phyloP scores from a whole-genome alignment of 148 eudicot genomes.

The Camellia granthamiana region DNA sequence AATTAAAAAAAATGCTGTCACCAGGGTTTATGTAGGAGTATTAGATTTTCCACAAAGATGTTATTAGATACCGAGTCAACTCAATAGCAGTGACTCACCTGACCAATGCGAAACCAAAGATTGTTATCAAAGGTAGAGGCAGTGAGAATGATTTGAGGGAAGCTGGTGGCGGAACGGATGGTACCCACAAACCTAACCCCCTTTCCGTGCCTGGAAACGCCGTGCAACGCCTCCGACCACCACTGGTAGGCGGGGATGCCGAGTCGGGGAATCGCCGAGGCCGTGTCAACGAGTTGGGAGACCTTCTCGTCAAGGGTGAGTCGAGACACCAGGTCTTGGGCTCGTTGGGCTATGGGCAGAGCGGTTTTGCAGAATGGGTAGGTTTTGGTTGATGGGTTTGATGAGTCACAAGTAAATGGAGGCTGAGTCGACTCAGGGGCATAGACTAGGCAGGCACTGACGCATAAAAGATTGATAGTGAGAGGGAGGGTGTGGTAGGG shows the following conservation, averaged over 20 bases:
- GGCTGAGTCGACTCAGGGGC: slow-evolving; percentile 19
- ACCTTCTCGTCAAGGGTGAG: slow-evolving; percentile 65
- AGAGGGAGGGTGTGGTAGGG: neutral
- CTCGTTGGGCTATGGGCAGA: slow-evolving; percentile 38
- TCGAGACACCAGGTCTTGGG: slow-evolving; percentile 40
- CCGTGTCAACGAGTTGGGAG: slow-evolving; percentile 47
- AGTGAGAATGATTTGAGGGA: slow-evolving; percentile 80
- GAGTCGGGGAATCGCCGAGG: slow-evolving; percentile 56
- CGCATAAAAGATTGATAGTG: neutral
- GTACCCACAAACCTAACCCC: slow-evolving; percentile 40
- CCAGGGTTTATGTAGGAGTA: too few species aligned
- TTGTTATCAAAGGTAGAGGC: slow-evolving; percentile 68
- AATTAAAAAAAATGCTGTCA: too few species aligned
- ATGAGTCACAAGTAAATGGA: slow-evolving; percentile 42
- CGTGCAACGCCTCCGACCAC: slow-evolving; percentile 89
- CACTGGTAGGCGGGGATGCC: slow-evolving; percentile 70
- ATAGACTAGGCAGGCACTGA: neutral
- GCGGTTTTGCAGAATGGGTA: slow-evolving; percentile 40
- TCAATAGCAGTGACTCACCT: slow-evolving; percentile 36
- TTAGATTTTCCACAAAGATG: too few species aligned
- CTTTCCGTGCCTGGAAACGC: slow-evolving; percentile 51
- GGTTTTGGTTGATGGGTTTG: slow-evolving; percentile 30
- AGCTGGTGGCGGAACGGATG: slow-evolving; percentile 55
- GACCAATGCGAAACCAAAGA: slow-evolving; percentile 85
- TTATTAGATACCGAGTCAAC: neutral